A percentile compares a stretch with the other conserved stretches of the same genome.
Evolutionary conservation across 2,329 filamentous ascomycete species (phyloP).

Genomic region (Sporothrix phasma): DNA sequence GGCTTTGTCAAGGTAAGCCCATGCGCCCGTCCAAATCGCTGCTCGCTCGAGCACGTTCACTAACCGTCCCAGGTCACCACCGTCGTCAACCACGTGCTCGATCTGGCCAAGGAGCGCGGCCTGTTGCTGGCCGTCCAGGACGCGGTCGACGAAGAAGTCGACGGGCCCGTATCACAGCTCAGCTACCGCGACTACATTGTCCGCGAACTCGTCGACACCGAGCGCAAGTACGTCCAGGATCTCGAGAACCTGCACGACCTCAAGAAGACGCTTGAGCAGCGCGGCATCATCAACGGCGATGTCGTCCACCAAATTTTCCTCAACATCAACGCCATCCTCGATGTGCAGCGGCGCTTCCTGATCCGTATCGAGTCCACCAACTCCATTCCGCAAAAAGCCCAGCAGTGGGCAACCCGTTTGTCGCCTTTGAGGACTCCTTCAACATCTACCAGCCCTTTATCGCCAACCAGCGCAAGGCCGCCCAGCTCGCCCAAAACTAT

Average conservation of each 20-base stretch:
- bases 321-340: constrained; percentile 87
- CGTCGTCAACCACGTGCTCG: constrained; percentile 85
- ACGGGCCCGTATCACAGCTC: constrained; percentile 53
- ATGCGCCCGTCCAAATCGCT: neutral
- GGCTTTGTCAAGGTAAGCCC: constrained; percentile 79
- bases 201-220: constrained; percentile 83
- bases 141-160: constrained; percentile 44
- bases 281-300: constrained; percentile 79
- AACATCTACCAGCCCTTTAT: constrained; percentile 95
- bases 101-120: constrained; percentile 70
- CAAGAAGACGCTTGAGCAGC: constrained; percentile 82
- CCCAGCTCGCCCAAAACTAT: constrained; percentile 69
- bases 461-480: constrained; percentile 87
- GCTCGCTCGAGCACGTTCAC: neutral
- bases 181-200: constrained; percentile 78
- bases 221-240: constrained; percentile 96
- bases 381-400: constrained; percentile 61
- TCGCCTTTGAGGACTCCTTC: constrained; percentile 75
- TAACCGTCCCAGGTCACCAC: constrained; percentile 59
- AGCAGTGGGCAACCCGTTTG: constrained; percentile 92
- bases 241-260: constrained; percentile 86
- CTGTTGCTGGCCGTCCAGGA: constrained; percentile 55
- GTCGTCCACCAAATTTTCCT: constrained; percentile 90
- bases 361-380: constrained; percentile 96
- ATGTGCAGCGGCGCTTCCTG: constrained; percentile 89